Evolutionary conservation across 2,329 filamentous ascomycete genomes (phyloP).

Genomic region (Paecilomyces niveus): DNA sequence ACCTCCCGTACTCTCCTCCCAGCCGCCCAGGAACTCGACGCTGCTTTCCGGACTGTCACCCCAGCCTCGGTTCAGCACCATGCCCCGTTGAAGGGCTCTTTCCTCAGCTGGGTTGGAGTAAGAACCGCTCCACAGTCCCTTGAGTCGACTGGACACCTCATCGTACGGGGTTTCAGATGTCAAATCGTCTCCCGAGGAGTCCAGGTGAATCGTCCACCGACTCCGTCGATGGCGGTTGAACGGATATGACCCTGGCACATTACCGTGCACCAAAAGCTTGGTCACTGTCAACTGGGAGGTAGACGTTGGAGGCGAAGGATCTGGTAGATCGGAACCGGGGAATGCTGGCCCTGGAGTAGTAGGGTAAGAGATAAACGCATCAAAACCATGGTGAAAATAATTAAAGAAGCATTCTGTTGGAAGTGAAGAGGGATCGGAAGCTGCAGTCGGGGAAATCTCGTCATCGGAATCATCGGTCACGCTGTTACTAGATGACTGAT

Average conservation of each 20-base stretch:
- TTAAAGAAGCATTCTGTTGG: constrained; percentile 74
- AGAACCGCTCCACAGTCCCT: constrained; percentile 61
- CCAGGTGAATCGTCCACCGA: constrained; percentile 67
- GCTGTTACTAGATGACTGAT: constrained; percentile 67
- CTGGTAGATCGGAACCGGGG: constrained; percentile 40
- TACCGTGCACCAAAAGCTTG: constrained; percentile 89
- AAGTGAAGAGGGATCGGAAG: constrained; percentile 52
- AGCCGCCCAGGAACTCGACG: constrained; percentile 75
- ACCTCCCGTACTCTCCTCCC: constrained; percentile 63
- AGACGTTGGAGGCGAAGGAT: constrained; percentile 20
- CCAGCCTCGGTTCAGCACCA: constrained; percentile 88
- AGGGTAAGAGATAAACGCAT: constrained; percentile 80
- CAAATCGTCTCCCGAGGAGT: constrained; percentile 40
- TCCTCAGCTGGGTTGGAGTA: constrained; percentile 53
- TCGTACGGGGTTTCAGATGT: constrained; percentile 72
- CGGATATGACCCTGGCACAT: constrained; percentile 90
- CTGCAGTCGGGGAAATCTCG: constrained; percentile 48
- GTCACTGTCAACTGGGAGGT: constrained; percentile 70
- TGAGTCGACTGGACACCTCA: constrained; percentile 63
- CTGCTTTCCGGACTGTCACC: constrained; percentile 87
- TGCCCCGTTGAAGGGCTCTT: constrained; percentile 50
- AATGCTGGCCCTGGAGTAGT: constrained; percentile 58
- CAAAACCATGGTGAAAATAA: constrained; percentile 93
- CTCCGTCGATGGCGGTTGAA: constrained; percentile 92
- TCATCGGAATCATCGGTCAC: constrained; percentile 61